Evolutionary conservation across 768 basidiomycete species (phyloP).

Genomic region (Termitomyces titanicus): DNA sequence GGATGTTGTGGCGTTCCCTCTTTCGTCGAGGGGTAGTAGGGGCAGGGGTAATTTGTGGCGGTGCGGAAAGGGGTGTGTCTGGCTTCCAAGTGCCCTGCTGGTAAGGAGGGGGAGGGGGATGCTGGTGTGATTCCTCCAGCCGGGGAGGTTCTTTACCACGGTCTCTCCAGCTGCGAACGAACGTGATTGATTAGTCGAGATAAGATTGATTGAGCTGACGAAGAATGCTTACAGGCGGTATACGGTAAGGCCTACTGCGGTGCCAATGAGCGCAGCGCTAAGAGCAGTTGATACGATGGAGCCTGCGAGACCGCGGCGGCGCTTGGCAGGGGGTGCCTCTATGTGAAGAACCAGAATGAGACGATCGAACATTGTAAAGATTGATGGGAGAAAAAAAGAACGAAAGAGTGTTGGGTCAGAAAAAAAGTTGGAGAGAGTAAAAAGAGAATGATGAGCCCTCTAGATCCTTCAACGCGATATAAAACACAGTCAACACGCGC

Average conservation of each 20-base stretch:
- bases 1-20: neutral
- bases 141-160: slow-evolving; percentile 50
- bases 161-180: slow-evolving; percentile 65
- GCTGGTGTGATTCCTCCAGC: slow-evolving; percentile 9
- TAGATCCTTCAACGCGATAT: neutral
- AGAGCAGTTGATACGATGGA: slow-evolving; percentile 82
- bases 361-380: slow-evolving; percentile 25
- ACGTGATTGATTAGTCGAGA: slow-evolving; percentile 3
- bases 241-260: slow-evolving; percentile 83
- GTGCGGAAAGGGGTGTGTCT: slow-evolving; percentile 19
- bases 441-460: neutral
- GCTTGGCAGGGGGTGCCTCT: slow-evolving; percentile 77
- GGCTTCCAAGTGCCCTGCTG: slow-evolving; percentile 57
- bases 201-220: neutral
- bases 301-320: slow-evolving; percentile 76
- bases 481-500: slow-evolving; percentile 10
- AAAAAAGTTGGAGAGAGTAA: neutral
- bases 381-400: slow-evolving; percentile 10
- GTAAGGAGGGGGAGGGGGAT: slow-evolving; percentile 60
- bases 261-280: slow-evolving; percentile 82
- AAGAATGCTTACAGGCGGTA: slow-evolving; percentile 69
- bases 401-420: neutral
- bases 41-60: slow-evolving; percentile 24
- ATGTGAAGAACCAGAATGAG: slow-evolving; percentile 48
- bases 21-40: slow-evolving; percentile 18